phyloP scores from a whole-genome alignment of 2,329 filamentous ascomycete genomes.

The Talaromyces sp. region DNA sequence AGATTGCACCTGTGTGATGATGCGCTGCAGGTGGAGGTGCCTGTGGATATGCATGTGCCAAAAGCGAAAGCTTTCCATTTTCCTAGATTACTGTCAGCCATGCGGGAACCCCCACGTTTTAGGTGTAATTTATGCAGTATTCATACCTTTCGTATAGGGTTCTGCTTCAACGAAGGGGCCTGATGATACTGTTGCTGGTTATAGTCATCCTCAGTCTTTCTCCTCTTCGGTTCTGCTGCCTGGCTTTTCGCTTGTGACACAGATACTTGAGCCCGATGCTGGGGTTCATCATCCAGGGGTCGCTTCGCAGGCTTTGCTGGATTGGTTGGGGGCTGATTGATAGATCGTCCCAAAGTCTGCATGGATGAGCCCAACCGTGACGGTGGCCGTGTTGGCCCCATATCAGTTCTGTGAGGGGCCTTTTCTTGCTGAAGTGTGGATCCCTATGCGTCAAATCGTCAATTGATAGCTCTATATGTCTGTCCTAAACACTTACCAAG shows the following conservation, averaged over 20 bases:
- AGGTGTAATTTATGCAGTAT: not conserved
- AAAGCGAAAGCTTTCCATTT: slow-evolving; percentile 37
- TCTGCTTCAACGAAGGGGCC: slow-evolving; percentile 73
- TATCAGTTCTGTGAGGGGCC: slow-evolving; percentile 41
- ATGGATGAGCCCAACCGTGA: slow-evolving; percentile 38
- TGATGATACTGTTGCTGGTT: slow-evolving; percentile 57
- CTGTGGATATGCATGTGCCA: slow-evolving; percentile 33
- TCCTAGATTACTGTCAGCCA: slow-evolving; percentile 21
- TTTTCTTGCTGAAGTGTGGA: slow-evolving; percentile 30
- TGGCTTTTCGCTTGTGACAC: slow-evolving; percentile 51
- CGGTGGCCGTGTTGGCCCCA: slow-evolving; percentile 48
- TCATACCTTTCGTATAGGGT: slow-evolving; percentile 62
- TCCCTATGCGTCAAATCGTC: slow-evolving; percentile 18
- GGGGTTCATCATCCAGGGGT: slow-evolving; percentile 59
- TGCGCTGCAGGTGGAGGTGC: slow-evolving; percentile 22
- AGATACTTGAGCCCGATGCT: slow-evolving; percentile 36
- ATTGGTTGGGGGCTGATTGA: slow-evolving; percentile 59
- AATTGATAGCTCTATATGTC: not conserved
- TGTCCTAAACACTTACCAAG: slow-evolving; percentile 25
- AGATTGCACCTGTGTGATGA: slow-evolving; percentile 29
- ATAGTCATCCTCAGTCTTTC: slow-evolving; percentile 69
- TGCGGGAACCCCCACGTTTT: slow-evolving; percentile 3
- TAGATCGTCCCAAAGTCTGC: slow-evolving; percentile 57
- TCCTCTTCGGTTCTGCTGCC: slow-evolving; percentile 70
- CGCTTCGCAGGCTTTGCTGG: slow-evolving; percentile 72